Conservation (phyloP, 1,139 yeast species). For the Blastobotrys arbuscula region DNA sequence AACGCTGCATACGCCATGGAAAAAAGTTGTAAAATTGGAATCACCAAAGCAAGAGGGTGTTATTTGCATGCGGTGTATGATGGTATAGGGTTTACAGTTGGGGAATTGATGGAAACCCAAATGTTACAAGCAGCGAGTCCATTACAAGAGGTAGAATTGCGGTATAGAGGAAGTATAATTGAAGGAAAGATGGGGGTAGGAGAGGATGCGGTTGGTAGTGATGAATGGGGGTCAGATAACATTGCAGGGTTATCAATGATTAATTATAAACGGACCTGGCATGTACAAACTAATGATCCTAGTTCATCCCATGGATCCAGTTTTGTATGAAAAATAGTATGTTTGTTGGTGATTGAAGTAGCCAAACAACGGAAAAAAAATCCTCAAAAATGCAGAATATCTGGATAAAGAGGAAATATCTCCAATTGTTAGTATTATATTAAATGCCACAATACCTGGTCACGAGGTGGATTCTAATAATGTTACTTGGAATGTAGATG, state of each 20-base stretch:
- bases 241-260: not conserved
- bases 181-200: not conserved
- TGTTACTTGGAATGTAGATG: too few relatives aligned
- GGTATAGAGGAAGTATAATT: not conserved
- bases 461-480: not conserved
- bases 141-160: not conserved
- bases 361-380: not conserved
- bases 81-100: not conserved
- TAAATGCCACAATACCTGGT: not conserved
- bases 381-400: not conserved
- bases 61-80: constrained; percentile 4
- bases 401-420: not conserved
- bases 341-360: not conserved
- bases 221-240: not conserved
- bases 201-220: not conserved
- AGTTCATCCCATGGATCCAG: not conserved
- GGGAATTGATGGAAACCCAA: not conserved
- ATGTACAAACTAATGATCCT: not conserved
- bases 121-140: not conserved
- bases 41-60: not conserved
- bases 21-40: not conserved
- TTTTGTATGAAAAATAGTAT: not conserved
- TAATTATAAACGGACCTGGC: constrained; percentile 1
- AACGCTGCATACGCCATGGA: constrained; percentile 7
- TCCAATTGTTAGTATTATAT: not conserved